These are phyloP conservation scores for Lentithecium fluviatile DNA, from an alignment of 495 filamentous ascomycete genomes.

Conservation along the genomic window DNA sequence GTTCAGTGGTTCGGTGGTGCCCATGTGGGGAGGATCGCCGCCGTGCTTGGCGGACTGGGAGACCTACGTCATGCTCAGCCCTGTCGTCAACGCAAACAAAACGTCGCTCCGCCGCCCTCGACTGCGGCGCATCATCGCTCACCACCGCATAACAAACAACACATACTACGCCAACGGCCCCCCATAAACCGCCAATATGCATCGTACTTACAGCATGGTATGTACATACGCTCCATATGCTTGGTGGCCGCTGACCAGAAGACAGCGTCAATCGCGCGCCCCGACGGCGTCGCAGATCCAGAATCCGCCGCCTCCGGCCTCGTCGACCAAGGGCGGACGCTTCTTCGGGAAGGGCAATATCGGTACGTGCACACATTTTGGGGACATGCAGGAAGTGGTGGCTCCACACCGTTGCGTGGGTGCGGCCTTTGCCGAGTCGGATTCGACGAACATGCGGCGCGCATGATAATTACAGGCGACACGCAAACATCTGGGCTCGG, in stretches of 20 bases:
- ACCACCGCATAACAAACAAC: background rate
- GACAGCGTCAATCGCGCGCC: constrained; percentile 79
- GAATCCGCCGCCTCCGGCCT: constrained; percentile 89
- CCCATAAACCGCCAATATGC: constrained; percentile 57
- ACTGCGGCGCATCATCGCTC: background rate
- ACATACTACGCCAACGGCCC: background rate
- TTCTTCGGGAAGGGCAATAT: constrained; percentile 83
- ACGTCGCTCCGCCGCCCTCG: constrained; percentile 3
- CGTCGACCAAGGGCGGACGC: constrained; percentile 82
- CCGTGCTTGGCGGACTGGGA: too few species aligned
- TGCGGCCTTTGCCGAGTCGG: too few species aligned
- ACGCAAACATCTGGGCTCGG: constrained; percentile 3
- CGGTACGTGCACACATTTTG: constrained; percentile 57
- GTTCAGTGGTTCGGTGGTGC: background rate
- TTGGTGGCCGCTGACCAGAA: background rate
- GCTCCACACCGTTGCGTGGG: too few species aligned
- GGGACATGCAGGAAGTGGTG: too few species aligned
- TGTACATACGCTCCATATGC: background rate
- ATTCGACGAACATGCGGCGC: constrained; percentile 52
- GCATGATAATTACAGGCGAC: too few species aligned
- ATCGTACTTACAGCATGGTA: constrained; percentile 91
- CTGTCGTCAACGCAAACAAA: constrained; percentile 13
- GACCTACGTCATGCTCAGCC: background rate
- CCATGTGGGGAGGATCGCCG: background rate
- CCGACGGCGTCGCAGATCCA: constrained; percentile 87